Conservation (phyloP, 1,139 yeast species). For the Hansenula sp. region DNA sequence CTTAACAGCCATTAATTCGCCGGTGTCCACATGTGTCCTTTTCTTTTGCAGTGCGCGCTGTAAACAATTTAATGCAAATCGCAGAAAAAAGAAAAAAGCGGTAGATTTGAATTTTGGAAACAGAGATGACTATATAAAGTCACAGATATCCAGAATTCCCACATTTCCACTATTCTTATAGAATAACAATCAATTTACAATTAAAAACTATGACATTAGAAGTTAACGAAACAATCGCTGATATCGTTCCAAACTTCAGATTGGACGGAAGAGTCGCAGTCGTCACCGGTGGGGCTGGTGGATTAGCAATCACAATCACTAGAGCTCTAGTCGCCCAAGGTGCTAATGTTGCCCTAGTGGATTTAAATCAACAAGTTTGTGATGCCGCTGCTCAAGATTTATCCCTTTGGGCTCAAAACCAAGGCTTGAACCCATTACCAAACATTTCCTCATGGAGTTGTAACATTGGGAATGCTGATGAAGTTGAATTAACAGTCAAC, state of each 20-base stretch:
- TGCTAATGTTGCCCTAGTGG: slow-evolving; percentile 72
- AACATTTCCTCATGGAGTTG: slow-evolving; percentile 70
- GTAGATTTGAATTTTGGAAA: too few relatives aligned
- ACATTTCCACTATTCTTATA: too few relatives aligned
- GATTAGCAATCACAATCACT: slow-evolving; percentile 62
- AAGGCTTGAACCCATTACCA: slow-evolving; percentile 45
- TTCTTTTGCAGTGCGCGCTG: too few relatives aligned
- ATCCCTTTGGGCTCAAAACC: slow-evolving; percentile 48
- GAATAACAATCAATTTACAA: too few relatives aligned
- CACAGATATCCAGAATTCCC: too few relatives aligned
- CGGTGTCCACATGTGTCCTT: too few relatives aligned
- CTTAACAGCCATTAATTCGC: too few relatives aligned
- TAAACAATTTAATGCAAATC: too few relatives aligned
- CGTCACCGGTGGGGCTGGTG: slow-evolving; percentile 83
- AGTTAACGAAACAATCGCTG: slow-evolving; percentile 12
- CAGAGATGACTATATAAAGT: too few relatives aligned
- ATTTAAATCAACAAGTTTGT: slow-evolving; percentile 55
- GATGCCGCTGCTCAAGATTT: slow-evolving; percentile 60
- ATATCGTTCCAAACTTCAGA: slow-evolving; percentile 38
- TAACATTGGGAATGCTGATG: slow-evolving; percentile 64
- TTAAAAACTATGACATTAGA: slow-evolving; percentile 13
- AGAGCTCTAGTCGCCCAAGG: slow-evolving; percentile 67
- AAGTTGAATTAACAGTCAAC: slow-evolving; percentile 56
- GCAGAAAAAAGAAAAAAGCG: too few relatives aligned
- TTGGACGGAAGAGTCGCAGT: slow-evolving; percentile 72